Evolutionary conservation across 768 basidiomycete genomes (phyloP), one percentile per base, ranked within the genome.

Genomic region (Leccinum sublutescens): DNA sequence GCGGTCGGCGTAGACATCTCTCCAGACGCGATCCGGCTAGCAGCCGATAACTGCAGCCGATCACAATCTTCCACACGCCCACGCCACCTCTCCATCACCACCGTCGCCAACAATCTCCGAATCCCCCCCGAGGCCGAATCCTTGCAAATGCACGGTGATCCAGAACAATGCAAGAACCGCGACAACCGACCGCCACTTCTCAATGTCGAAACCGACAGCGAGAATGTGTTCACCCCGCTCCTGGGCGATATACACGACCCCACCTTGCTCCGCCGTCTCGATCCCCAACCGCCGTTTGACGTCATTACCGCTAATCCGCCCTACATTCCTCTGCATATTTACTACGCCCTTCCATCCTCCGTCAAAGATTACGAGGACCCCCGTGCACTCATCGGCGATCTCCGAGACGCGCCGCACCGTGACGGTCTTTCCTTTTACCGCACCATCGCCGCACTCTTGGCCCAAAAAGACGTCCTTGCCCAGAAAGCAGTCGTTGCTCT

Each of bases 281-380:
- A 65, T 17, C 68, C 82, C 59, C 62, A 58, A 52, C 78, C 73
- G 3, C 83, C 88, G 2, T 91, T 86, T 74, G 87, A 93, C 74
- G 76, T 95, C 57, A 77, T 95, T 67, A 93, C 92, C 11, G 84
- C 87, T 15, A 95, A 95, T 74, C 90, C 91, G 25, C 90, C 93
- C 10, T 98, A 97, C 74, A 90, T 98, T 63, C 79, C 93, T 38
- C 79, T 72, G 62, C 64, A 73, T 40, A 87, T 89, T 59, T 95
- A 87, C 68, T 73, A 82, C 47, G 54, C 66, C 23, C 80, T 98
- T 34, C 82, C 88, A 8, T 60, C 68, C n/a, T 87, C 85, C 51
- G 95, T 98, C 55, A 82, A 76, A 53, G 78, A 82, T 54, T 91
- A 84, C 70, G 96, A 98, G 73, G 93, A 95, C 75, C 83, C 80